Conservation (phyloP, 352 stramenopile genomes). For the Nothophytophthora sp. region DNA sequence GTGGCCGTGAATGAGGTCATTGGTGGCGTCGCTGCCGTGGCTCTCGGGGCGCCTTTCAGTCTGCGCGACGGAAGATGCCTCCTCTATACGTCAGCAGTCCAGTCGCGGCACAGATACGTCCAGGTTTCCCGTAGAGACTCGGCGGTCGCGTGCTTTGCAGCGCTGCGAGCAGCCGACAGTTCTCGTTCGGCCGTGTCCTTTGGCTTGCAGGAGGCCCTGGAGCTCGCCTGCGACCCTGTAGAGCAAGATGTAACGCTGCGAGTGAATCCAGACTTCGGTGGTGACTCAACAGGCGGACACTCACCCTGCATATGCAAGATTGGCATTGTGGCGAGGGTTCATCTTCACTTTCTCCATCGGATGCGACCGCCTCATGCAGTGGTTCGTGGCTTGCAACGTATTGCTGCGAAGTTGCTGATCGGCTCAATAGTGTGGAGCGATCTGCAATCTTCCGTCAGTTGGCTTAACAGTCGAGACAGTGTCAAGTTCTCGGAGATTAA, state of each 20-base stretch:
- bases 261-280: conserved; percentile 1
- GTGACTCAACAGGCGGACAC: neutral
- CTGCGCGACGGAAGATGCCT: conserved; percentile 27
- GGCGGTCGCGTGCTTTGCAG: conserved; percentile 18
- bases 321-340: conserved; percentile 22
- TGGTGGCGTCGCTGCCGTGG: neutral
- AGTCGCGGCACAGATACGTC: conserved; percentile 9
- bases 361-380: conserved; percentile 38
- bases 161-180: conserved; percentile 16
- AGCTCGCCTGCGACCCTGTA: conserved; percentile 4
- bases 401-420: conserved; percentile 36
- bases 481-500: conserved; percentile 34
- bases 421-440: conserved; percentile 44
- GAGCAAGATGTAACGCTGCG: neutral
- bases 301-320: conserved; percentile 29
- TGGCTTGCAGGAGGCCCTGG: conserved; percentile 33
- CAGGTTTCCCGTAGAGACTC: conserved; percentile 7
- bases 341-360: conserved; percentile 40
- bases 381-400: conserved; percentile 32
- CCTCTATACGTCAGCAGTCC: conserved; percentile 19
- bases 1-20: conserved; percentile 10
- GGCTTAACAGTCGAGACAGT: conserved; percentile 44
- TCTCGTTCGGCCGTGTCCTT: conserved; percentile 22
- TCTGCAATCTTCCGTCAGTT: conserved; percentile 31
- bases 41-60: neutral